Conservation (phyloP, 805 yeast species). For the Citeromyces nyonsensis region DNA sequence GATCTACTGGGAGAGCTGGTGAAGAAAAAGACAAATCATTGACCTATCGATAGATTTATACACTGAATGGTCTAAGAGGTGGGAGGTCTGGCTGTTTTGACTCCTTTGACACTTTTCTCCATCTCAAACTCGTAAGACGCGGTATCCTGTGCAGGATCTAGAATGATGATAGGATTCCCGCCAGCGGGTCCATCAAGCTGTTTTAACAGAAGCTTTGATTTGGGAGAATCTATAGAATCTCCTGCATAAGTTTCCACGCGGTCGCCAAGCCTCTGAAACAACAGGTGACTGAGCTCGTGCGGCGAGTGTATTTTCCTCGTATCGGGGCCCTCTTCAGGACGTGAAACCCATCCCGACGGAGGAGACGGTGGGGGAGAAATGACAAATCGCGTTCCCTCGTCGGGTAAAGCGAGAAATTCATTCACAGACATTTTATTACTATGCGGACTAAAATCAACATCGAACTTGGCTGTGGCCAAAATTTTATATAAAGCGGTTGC, state of each 20-base stretch:
- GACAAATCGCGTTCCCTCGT: constrained; percentile 5
- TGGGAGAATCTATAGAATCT: not conserved
- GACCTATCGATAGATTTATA: no score
- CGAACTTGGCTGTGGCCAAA: not conserved
- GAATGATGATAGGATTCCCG: constrained; percentile 4
- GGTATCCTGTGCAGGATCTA: constrained; percentile 3
- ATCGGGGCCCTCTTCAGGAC: constrained; percentile 4
- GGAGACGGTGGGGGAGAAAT: constrained; percentile 6
- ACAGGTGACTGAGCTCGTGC: constrained; percentile 3
- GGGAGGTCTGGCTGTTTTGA: constrained; percentile 5
- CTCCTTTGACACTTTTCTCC: constrained; percentile 2
- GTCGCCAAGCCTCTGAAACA: constrained; percentile 4
- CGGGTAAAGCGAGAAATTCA: constrained; percentile 4
- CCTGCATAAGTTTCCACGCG: constrained; percentile 2
- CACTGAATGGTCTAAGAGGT: no score
- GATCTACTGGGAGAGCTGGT: constrained; percentile 4
- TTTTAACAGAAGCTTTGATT: not conserved
- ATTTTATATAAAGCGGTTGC: constrained; percentile 3
- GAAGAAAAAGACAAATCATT: constrained; percentile 1
- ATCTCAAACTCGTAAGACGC: not conserved
- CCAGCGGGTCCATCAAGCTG: constrained; percentile 2
- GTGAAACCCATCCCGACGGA: constrained; percentile 4
- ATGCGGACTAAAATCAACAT: not conserved
- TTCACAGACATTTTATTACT: constrained; percentile 2
- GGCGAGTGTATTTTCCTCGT: constrained; percentile 3